Percentiles rank a stretch among this genome's conserved stretches.
Conservation (phyloP, 2,329 filamentous ascomycete genomes). For the Nectriaceae sp. region DNA sequence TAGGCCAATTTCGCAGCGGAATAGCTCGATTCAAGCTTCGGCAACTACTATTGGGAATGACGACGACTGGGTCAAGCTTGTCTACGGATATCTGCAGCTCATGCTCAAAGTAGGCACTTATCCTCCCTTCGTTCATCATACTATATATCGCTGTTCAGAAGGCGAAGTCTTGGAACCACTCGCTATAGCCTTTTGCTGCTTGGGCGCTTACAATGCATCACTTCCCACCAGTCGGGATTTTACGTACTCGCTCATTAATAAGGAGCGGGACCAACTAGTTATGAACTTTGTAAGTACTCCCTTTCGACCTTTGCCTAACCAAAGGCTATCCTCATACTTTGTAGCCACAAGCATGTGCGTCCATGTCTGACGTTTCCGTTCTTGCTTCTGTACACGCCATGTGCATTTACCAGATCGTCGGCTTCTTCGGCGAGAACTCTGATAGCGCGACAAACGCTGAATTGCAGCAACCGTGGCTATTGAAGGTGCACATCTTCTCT, state of each 20-base stretch:
- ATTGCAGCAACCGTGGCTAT: conserved; percentile 8
- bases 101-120: conserved; percentile 11
- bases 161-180: conserved; percentile 12
- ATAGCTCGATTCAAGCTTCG: too few relatives aligned
- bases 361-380: neutral
- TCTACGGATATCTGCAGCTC: conserved; percentile 8
- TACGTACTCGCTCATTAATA: conserved; percentile 8
- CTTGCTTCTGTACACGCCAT: conserved; percentile 10
- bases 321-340: too few relatives aligned
- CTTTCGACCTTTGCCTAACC: too few relatives aligned
- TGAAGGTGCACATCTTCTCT: too few relatives aligned
- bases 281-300: conserved; percentile 4
- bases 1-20: too few relatives aligned
- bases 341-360: too few relatives aligned
- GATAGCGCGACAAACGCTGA: conserved; percentile 6
- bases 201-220: too few relatives aligned
- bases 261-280: conserved; percentile 10
- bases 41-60: too few relatives aligned
- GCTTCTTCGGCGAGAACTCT: conserved; percentile 10
- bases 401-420: conserved; percentile 16
- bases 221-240: too few relatives aligned
- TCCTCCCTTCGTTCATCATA: conserved; percentile 15
- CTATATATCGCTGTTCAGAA: conserved; percentile 9
- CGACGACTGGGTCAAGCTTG: conserved; percentile 8
- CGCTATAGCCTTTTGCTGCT: too few relatives aligned